Base-by-base conservation (phyloP, 2,329 filamentous ascomycete genomes). In the Hymenoscyphus fraxineus region DNA sequence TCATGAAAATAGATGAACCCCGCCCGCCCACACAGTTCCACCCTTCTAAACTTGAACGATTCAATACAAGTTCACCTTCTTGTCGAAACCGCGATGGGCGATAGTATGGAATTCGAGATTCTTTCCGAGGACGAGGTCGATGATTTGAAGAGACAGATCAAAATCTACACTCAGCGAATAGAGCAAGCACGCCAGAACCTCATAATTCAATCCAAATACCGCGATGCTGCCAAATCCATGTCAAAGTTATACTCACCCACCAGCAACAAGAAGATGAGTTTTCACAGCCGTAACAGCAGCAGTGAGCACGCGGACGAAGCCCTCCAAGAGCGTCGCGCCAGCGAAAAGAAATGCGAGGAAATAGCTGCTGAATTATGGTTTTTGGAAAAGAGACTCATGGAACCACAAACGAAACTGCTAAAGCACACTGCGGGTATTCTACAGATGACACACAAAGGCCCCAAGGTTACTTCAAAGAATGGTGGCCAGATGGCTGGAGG, bases 341-440 rank as follows among this genome's bases (percentile, higher is more conserved):
- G 89, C 73, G 89, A 90, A 74, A 88, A 85, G 70, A 94, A 91
- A 76, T 96, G 94, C 71, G 92, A 97, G 70, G 90, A 95, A 65
- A 80, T 98, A 64, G 88, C 93, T 3, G 82, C 88, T 51, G 92
- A 97, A 72, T 80, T 98, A 44, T 92, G 91, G 79, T 84, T 85
- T 65, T 80, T 96, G 63, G 92, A 97, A 77, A 91, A 90, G 76
- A 82, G 90, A 69, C 80, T 89, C 65, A 88, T 92, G 79, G 84
- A 89, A 65, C 85, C 91, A 9, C 91, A 96, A 72, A 85, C 85
- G 71, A 86, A 87, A 67, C 80, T 99, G 56, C 80, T 98, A 60
- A 88, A 94, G 76, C 95, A 99, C 76, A 98, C 94, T 0, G 93
- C 95, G 15, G 94, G 92, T 56, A 91, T 99, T 47, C 80, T 99